Percentiles rank a stretch among this genome's conserved stretches.
These are phyloP conservation scores for Exophiala mesophila DNA, from an alignment of 2,329 filamentous ascomycete genomes.

Conservation along the genomic window DNA sequence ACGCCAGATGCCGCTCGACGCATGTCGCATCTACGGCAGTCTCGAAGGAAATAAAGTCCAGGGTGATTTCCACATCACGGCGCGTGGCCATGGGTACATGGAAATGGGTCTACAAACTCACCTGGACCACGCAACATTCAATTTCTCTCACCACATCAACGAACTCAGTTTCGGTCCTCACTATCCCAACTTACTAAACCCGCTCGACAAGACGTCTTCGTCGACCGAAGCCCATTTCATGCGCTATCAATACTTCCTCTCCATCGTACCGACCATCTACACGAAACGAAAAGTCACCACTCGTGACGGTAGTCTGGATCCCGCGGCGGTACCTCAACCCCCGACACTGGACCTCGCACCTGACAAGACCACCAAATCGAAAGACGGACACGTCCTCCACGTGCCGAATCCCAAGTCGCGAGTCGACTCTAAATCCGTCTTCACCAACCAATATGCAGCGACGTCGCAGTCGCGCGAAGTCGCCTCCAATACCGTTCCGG, in stretches of 20 bases:
- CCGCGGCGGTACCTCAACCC: conserved; percentile 34
- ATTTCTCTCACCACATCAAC: conserved; percentile 95
- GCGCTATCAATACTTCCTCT: conserved; percentile 98
- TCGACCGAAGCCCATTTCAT: conserved; percentile 72
- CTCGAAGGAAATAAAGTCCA: conserved; percentile 94
- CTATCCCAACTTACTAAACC: conserved; percentile 89
- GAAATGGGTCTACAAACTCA: conserved; percentile 63
- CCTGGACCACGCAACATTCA: conserved; percentile 84
- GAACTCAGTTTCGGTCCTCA: conserved; percentile 97
- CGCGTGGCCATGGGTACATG: conserved; percentile 88
- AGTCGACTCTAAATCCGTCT: conserved; percentile 56
- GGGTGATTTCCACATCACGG: conserved; percentile 96
- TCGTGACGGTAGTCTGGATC: conserved; percentile 37
- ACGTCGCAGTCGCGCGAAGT: conserved; percentile 77
- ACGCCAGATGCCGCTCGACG: conserved; percentile 56
- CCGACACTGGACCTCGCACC: conserved; percentile 33
- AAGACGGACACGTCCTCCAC: conserved; percentile 24
- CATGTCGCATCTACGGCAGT: conserved; percentile 84
- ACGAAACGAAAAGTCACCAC: conserved; percentile 48
- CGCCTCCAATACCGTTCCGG: conserved; percentile 68
- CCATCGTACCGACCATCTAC: conserved; percentile 90
- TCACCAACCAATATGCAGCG: conserved; percentile 97
- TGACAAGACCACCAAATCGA: conserved; percentile 29
- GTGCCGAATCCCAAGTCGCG: conserved; percentile 21
- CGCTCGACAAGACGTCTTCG: conserved; percentile 85